These are phyloP conservation scores for Vitis riparia DNA, from an alignment of 164 flowering plant species.

Conservation along the genomic window DNA sequence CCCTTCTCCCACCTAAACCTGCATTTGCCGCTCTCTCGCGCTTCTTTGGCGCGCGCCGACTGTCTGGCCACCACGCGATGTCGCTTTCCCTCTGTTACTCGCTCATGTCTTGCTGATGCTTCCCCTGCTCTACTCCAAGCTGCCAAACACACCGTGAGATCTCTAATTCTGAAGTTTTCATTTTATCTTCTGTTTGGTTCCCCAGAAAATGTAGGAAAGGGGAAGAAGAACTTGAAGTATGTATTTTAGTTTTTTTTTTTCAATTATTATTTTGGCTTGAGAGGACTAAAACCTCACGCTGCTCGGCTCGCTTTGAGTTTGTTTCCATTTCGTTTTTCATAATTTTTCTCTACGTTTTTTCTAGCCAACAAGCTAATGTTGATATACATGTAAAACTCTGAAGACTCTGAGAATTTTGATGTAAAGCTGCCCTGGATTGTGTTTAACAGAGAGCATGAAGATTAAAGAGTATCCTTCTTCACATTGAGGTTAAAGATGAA, in stretches of 20 bases:
- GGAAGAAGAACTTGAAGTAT: background rate
- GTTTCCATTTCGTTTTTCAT: no score
- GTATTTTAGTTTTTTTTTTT: background rate
- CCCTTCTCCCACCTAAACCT: background rate
- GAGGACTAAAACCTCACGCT: no score
- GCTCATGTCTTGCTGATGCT: constrained; percentile 11
- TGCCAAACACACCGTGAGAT: constrained; percentile 31
- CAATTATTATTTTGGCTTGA: no score
- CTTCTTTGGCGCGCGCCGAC: background rate
- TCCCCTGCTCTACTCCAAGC: constrained; percentile 25
- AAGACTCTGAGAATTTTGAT: no score
- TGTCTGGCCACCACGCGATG: background rate
- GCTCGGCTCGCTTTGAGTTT: no score
- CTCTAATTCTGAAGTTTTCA: background rate
- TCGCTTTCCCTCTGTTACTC: background rate
- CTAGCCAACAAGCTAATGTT: no score
- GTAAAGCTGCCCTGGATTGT: no score
- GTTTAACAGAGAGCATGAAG: no score
- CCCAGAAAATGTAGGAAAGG: background rate
- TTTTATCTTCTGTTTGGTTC: background rate
- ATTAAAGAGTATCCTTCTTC: no score
- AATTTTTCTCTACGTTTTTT: no score
- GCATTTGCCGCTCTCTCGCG: background rate
- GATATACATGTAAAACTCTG: no score
- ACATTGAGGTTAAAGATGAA: no score